Conservation (phyloP, 306 rosid species). For the Prunus dulcis region DNA sequence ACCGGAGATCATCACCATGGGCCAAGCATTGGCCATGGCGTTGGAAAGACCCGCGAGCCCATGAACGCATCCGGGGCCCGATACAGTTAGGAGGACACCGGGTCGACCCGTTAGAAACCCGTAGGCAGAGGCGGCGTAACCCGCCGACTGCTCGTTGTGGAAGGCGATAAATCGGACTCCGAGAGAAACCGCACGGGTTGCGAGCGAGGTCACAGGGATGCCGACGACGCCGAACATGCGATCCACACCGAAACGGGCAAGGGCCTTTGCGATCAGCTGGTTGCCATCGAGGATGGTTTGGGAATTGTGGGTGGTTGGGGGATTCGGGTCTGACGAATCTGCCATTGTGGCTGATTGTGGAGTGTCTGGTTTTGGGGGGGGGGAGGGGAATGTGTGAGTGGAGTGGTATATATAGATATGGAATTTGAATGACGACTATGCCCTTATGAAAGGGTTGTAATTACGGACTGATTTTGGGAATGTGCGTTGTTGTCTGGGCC, state of each 20-base stretch:
- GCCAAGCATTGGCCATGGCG: conserved; percentile 81
- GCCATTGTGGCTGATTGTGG: conserved; percentile 10
- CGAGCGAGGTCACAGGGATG: conserved; percentile 88
- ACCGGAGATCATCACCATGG: conserved; percentile 84
- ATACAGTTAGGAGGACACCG: conserved; percentile 87
- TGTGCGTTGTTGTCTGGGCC: neutral
- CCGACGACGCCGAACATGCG: conserved; percentile 98
- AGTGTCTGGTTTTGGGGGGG: neutral
- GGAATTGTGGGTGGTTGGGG: neutral
- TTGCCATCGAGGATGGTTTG: conserved; percentile 52
- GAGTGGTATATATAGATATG: neutral
- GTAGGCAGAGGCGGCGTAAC: conserved; percentile 94
- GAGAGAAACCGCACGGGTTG: conserved; percentile 72
- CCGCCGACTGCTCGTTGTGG: conserved; percentile 97
- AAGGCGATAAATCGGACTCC: conserved; percentile 84
- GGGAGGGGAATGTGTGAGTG: neutral
- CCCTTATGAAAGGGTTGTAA: neutral
- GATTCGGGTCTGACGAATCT: conserved; percentile 6
- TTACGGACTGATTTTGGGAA: neutral
- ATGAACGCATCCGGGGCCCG: conserved; percentile 96
- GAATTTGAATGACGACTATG: neutral
- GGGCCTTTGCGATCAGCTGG: conserved; percentile 61
- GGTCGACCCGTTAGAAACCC: conserved; percentile 81
- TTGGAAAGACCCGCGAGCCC: conserved; percentile 94
- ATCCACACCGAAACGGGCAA: conserved; percentile 56